Percentiles rank a stretch among this genome's conserved stretches.
These are phyloP conservation scores for Coemansia sp. DNA, from an alignment of 192 early-diverging fungal species.

Conservation along the genomic window DNA sequence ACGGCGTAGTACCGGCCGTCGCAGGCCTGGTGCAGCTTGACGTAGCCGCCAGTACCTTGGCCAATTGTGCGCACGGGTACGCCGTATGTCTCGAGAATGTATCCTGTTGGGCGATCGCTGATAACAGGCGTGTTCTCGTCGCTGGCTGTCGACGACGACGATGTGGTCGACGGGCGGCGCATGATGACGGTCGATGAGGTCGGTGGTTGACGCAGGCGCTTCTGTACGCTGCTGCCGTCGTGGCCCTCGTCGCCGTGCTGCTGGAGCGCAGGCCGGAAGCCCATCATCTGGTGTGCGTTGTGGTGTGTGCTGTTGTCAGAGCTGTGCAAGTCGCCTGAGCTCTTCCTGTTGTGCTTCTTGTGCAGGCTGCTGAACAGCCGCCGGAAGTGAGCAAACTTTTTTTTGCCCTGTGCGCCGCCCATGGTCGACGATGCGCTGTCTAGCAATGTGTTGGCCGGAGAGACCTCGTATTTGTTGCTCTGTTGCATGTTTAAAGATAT, in stretches of 20 bases:
- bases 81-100: conserved; percentile 50
- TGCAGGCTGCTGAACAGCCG: conserved; percentile 49
- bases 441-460: conserved; percentile 40
- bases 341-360: conserved; percentile 32
- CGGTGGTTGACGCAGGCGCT: conserved; percentile 36
- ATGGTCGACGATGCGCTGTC: conserved; percentile 21
- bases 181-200: conserved; percentile 46
- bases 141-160: conserved; percentile 42
- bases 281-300: conserved; percentile 16
- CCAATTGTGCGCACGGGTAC: conserved; percentile 46
- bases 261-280: conserved; percentile 10
- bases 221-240: conserved; percentile 25
- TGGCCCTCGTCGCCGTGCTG: conserved; percentile 15
- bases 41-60: conserved; percentile 53
- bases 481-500: conserved; percentile 21
- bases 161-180: conserved; percentile 48
- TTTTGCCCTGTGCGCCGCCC: conserved; percentile 40
- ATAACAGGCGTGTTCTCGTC: conserved; percentile 50
- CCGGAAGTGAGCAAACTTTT: conserved; percentile 54
- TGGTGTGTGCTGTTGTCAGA: background rate
- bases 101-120: conserved; percentile 48
- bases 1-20: conserved; percentile 49
- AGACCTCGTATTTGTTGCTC: conserved; percentile 36
- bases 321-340: conserved; percentile 19
- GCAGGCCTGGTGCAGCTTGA: conserved; percentile 52